phyloP scores from a whole-genome alignment of 768 basidiomycete species.

The Podaxis mareebaensis region DNA sequence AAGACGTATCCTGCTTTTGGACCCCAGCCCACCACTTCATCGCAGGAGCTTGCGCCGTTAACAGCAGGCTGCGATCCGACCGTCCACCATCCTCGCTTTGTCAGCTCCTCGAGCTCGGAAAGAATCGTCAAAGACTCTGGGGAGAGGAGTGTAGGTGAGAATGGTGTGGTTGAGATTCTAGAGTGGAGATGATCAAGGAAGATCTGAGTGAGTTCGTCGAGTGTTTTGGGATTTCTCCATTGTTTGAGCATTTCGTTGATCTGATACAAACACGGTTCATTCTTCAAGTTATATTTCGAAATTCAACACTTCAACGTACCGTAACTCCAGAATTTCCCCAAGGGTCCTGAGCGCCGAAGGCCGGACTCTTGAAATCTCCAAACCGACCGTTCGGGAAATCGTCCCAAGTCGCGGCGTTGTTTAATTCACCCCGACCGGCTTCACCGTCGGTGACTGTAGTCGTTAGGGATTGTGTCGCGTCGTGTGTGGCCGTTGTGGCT shows the following conservation, averaged over 20 bases:
- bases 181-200: constrained; percentile 83
- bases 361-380: constrained; percentile 96
- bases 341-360: constrained; percentile 79
- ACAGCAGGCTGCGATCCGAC: constrained; percentile 96
- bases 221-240: constrained; percentile 73
- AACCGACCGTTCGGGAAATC: constrained; percentile 99
- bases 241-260: constrained; percentile 59
- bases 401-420: constrained; percentile 81
- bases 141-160: constrained; percentile 81
- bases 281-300: background rate
- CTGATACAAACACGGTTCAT: constrained; percentile 33
- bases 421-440: constrained; percentile 70
- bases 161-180: constrained; percentile 77
- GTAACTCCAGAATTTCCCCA: constrained; percentile 73
- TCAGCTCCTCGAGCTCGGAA: constrained; percentile 73
- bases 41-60: constrained; percentile 72
- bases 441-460: constrained; percentile 53
- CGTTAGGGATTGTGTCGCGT: constrained; percentile 57
- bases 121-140: constrained; percentile 83
- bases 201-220: constrained; percentile 72
- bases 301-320: constrained; percentile 34
- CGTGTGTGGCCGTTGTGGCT: constrained; percentile 61
- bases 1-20: constrained; percentile 92
- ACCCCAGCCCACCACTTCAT: constrained; percentile 90
- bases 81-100: constrained; percentile 87